phyloP scores from a whole-genome alignment of 257 asterid species.

The Primulina huaijiensis region DNA sequence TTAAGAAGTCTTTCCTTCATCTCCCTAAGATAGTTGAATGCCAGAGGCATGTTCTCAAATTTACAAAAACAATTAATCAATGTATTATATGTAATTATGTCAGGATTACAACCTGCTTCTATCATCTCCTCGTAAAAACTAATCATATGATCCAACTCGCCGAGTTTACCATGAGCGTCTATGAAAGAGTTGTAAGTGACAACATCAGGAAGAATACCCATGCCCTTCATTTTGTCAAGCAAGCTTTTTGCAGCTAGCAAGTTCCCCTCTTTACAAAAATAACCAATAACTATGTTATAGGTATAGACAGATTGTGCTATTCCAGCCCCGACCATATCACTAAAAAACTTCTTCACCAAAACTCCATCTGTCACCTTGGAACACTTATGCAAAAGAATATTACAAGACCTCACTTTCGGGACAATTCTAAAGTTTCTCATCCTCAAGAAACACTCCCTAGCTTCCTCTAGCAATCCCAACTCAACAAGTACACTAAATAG shows the following conservation, averaged over 20 bases:
- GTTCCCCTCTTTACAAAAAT: slow-evolving; percentile 73
- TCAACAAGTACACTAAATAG: slow-evolving; percentile 71
- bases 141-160: slow-evolving; percentile 52
- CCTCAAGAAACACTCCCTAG: slow-evolving; percentile 63
- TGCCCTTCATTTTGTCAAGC: slow-evolving; percentile 62
- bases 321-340: slow-evolving; percentile 68
- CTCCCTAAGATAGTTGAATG: slow-evolving; percentile 64
- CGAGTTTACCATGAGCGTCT: slow-evolving; percentile 73
- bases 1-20: slow-evolving; percentile 64
- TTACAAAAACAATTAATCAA: slow-evolving; percentile 88
- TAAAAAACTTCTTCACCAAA: slow-evolving; percentile 49
- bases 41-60: slow-evolving; percentile 52
- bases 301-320: slow-evolving; percentile 56
- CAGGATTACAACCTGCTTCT: slow-evolving; percentile 62
- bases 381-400: slow-evolving; percentile 62
- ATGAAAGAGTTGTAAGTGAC: slow-evolving; percentile 82
- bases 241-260: slow-evolving; percentile 51
- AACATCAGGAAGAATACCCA: slow-evolving; percentile 61
- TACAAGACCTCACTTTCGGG: slow-evolving; percentile 81
- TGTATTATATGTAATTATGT: slow-evolving; percentile 72
- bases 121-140: slow-evolving; percentile 71
- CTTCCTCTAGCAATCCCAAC: slow-evolving; percentile 71
- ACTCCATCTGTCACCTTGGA: slow-evolving; percentile 41
- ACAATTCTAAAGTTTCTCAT: slow-evolving; percentile 56
- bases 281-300: slow-evolving; percentile 71